Conservation (phyloP, 176 grass and related monocot genomes). For the Ananas comosus region DNA sequence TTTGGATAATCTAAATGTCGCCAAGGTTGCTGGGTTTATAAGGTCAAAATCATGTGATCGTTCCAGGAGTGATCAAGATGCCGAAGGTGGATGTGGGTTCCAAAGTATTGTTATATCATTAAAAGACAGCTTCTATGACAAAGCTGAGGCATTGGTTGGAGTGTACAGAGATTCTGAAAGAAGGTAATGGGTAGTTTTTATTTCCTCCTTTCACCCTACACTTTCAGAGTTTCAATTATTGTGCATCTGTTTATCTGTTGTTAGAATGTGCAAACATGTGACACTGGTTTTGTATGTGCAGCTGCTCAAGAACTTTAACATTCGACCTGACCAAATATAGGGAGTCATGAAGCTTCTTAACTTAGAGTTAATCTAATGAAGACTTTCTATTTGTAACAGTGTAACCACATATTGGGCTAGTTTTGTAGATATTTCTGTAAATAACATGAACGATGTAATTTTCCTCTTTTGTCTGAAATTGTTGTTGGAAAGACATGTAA, state of each 20-base stretch:
- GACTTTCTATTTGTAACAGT: conserved; percentile 4
- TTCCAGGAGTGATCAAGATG: conserved; percentile 30
- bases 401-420: not conserved
- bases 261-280: not conserved
- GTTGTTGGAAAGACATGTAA: too few species aligned
- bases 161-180: conserved; percentile 85
- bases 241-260: not conserved
- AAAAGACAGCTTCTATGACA: conserved; percentile 98
- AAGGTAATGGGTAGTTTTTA: conserved; percentile 34
- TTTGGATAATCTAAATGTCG: conserved; percentile 97
- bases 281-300: conserved; percentile 35
- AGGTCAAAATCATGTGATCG: conserved; percentile 83
- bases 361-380: not conserved
- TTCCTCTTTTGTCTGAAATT: not conserved
- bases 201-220: not conserved
- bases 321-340: conserved; percentile 90
- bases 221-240: not conserved
- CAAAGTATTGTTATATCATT: conserved; percentile 98
- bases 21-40: conserved; percentile 95
- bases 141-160: conserved; percentile 94
- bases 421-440: conserved; percentile 14
- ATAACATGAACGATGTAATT: conserved; percentile 3
- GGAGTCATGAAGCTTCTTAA: conserved; percentile 40
- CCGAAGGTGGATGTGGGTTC: conserved; percentile 61
- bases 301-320: conserved; percentile 91